Percentiles rank a stretch among this genome's conserved stretches.
Evolutionary conservation across 495 filamentous ascomycete species (phyloP).

Genomic region (Trichoderma orchidacearum): DNA sequence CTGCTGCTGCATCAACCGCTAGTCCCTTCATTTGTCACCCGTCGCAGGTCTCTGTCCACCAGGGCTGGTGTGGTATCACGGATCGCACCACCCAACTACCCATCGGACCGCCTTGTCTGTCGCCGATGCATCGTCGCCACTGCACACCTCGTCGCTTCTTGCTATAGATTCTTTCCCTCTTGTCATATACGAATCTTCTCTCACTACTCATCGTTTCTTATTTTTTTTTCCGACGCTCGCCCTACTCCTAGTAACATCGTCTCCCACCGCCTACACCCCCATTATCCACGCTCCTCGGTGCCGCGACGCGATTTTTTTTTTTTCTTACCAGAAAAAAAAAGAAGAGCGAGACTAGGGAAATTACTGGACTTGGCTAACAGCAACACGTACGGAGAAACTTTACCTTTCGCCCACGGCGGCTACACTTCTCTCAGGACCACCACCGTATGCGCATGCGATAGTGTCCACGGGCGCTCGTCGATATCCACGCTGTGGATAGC

Average conservation of each 20-base stretch:
- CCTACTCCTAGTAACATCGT: background rate
- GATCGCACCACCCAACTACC: background rate
- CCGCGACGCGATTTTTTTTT: conserved; percentile 1
- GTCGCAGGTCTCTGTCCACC: background rate
- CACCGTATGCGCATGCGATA: conserved; percentile 29
- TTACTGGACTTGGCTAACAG: background rate
- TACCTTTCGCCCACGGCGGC: background rate
- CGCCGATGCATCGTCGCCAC: conserved; percentile 1
- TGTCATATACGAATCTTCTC: background rate
- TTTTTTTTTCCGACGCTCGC: background rate
- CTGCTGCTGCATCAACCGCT: background rate
- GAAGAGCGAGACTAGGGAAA: background rate
- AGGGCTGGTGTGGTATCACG: conserved; percentile 1
- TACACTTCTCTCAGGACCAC: background rate
- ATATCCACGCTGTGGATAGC: conserved; percentile 38
- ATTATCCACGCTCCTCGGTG: background rate
- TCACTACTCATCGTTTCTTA: background rate
- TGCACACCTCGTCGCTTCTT: background rate
- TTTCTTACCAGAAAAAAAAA: background rate
- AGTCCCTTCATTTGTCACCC: background rate
- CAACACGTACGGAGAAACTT: background rate
- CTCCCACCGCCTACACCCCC: background rate
- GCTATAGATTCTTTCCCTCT: background rate
- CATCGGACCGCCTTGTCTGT: background rate
- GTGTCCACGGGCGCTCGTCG: conserved; percentile 19